These are phyloP conservation scores for Russula earlei DNA, from an alignment of 768 basidiomycete genomes.

Conservation along the genomic window DNA sequence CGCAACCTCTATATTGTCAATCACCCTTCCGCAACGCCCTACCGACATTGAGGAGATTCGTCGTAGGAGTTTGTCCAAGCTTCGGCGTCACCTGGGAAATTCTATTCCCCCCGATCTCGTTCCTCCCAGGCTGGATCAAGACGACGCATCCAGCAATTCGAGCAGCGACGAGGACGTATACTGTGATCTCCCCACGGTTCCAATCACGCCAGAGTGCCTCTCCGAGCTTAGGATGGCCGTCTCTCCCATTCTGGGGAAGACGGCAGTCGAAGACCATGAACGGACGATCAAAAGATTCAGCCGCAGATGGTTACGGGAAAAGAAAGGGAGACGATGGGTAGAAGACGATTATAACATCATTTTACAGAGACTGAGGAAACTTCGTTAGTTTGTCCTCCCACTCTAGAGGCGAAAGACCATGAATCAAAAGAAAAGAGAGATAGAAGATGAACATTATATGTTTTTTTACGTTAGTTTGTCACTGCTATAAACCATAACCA, in stretches of 20 bases:
- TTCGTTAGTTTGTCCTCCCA: slow-evolving; percentile 1
- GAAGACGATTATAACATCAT: slow-evolving; percentile 30
- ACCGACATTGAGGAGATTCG: slow-evolving; percentile 4
- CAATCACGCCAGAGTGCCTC: neutral
- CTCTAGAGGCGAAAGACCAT: no score
- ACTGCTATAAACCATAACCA: no score
- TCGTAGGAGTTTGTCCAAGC: slow-evolving; percentile 21
- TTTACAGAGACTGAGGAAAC: slow-evolving; percentile 27
- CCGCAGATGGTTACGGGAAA: slow-evolving; percentile 35
- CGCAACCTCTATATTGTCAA: neutral
- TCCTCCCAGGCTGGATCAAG: slow-evolving; percentile 16
- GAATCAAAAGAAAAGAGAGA: no score
- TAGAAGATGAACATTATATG: no score
- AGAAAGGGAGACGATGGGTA: slow-evolving; percentile 30
- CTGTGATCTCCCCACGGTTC: neutral
- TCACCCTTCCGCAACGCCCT: neutral
- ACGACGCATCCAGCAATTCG: neutral
- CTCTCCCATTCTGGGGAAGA: neutral
- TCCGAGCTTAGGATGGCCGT: neutral
- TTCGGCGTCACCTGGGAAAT: slow-evolving; percentile 30
- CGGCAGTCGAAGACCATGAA: neutral
- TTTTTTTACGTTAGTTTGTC: neutral
- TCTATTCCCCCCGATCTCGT: slow-evolving; percentile 24
- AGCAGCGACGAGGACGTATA: neutral
- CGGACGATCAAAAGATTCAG: slow-evolving; percentile 21